Percentiles rank a stretch among this genome's conserved stretches.
Conservation (phyloP, 148 eudicot genomes). For the Rhododendron williamsianum region DNA sequence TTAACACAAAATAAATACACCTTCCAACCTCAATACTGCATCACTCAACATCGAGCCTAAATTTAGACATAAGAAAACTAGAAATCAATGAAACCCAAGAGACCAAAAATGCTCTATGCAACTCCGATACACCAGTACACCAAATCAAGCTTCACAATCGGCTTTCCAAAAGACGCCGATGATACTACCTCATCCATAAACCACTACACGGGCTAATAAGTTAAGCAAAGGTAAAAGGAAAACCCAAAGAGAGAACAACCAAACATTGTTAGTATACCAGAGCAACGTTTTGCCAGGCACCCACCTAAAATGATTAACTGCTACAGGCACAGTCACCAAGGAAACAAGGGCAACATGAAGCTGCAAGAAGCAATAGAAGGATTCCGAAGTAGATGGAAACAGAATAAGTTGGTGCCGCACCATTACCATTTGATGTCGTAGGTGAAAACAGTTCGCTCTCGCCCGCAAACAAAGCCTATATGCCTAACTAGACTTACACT, state of each 20-base stretch:
- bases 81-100: neutral
- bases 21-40: neutral
- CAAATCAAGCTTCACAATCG: neutral
- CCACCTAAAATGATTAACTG: neutral
- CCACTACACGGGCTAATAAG: neutral
- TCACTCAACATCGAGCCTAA: neutral
- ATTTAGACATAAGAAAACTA: neutral
- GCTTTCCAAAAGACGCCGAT: neutral
- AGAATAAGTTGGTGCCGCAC: neutral
- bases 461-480: neutral
- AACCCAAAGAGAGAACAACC: neutral
- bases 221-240: neutral
- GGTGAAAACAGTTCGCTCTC: neutral
- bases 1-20: neutral
- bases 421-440: neutral
- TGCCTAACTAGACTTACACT: neutral
- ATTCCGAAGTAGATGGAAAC: neutral
- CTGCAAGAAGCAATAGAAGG: neutral
- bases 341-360: constrained; percentile 3
- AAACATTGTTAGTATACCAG: neutral
- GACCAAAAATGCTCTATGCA: neutral
- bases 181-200: neutral
- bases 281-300: neutral
- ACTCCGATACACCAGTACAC: neutral
- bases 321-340: neutral